phyloP scores from a whole-genome alignment of 306 rosid species.

The Arachis stenosperma region DNA sequence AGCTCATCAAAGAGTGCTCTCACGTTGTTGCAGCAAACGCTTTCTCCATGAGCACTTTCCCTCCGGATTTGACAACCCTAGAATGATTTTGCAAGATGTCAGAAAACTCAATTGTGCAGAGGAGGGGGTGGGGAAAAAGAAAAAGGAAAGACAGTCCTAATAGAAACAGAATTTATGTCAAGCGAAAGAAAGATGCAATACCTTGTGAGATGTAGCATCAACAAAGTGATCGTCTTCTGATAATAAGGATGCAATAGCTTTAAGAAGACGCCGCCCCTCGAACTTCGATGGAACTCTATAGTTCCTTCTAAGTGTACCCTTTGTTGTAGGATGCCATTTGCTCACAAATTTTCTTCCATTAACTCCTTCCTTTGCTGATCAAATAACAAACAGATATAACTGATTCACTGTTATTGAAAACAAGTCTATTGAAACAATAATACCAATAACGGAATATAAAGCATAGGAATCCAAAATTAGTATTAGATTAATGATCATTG shows the following conservation, averaged over 20 bases:
- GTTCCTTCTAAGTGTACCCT: conserved; percentile 93
- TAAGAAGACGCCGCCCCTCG: conserved; percentile 78
- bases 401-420: neutral
- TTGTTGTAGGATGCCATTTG: conserved; percentile 99
- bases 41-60: conserved; percentile 98
- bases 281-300: conserved; percentile 82
- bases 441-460: neutral
- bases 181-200: conserved; percentile 31
- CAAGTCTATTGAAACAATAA: conserved; percentile 4
- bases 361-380: conserved; percentile 44
- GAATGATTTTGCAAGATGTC: conserved; percentile 17
- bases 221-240: conserved; percentile 88
- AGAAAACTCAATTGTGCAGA: too few species aligned
- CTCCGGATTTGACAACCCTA: conserved; percentile 96
- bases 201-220: conserved; percentile 98
- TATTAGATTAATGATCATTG: neutral
- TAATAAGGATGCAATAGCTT: conserved; percentile 82
- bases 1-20: conserved; percentile 97
- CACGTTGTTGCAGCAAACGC: conserved; percentile 95
- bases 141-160: too few species aligned
- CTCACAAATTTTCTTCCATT: conserved; percentile 64
- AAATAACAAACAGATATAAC: conserved; percentile 31
- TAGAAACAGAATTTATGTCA: neutral
- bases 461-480: conserved; percentile 1
- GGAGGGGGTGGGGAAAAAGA: too few species aligned